phyloP scores from a whole-genome alignment of 176 grass and related monocot genomes.

The Oryza glumipatula region DNA sequence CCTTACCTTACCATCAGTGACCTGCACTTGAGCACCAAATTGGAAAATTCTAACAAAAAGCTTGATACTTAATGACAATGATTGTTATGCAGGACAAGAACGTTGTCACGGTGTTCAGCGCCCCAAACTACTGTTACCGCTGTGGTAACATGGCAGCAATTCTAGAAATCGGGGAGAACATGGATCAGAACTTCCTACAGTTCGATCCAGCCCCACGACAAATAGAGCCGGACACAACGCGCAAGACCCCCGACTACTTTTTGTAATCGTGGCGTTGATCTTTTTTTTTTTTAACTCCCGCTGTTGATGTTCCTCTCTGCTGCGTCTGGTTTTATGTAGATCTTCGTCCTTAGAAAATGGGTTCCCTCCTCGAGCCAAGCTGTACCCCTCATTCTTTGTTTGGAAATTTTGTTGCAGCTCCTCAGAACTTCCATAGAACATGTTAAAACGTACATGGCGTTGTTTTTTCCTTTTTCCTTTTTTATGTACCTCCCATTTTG shows the following conservation, averaged over 20 bases:
- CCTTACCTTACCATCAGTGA: neutral
- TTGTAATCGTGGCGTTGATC: constrained; percentile 40
- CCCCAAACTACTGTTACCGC: constrained; percentile 79
- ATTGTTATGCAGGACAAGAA: constrained; percentile 66
- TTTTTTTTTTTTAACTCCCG: constrained; percentile 32
- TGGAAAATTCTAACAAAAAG: neutral
- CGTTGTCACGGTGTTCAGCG: constrained; percentile 73
- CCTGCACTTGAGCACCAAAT: constrained; percentile 1
- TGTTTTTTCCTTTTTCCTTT: neutral
- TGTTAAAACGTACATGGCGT: constrained; percentile 46
- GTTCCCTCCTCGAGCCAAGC: constrained; percentile 35
- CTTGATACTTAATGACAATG: constrained; percentile 12
- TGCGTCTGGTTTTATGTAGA: constrained; percentile 44
- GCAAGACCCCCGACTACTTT: constrained; percentile 86
- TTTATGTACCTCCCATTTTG: constrained; percentile 48
- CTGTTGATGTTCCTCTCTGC: constrained; percentile 12
- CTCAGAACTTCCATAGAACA: constrained; percentile 56
- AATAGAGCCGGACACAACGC: constrained; percentile 60
- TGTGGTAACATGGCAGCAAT: constrained; percentile 79
- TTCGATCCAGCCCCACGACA: constrained; percentile 70
- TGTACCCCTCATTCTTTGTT: constrained; percentile 53
- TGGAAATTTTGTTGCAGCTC: constrained; percentile 64
- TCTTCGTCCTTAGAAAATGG: constrained; percentile 51
- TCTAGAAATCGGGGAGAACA: constrained; percentile 74
- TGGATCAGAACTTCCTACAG: constrained; percentile 81